These are phyloP conservation scores for Pichia sporocuriosa DNA, from an alignment of 805 yeast species.

Conservation along the genomic window DNA sequence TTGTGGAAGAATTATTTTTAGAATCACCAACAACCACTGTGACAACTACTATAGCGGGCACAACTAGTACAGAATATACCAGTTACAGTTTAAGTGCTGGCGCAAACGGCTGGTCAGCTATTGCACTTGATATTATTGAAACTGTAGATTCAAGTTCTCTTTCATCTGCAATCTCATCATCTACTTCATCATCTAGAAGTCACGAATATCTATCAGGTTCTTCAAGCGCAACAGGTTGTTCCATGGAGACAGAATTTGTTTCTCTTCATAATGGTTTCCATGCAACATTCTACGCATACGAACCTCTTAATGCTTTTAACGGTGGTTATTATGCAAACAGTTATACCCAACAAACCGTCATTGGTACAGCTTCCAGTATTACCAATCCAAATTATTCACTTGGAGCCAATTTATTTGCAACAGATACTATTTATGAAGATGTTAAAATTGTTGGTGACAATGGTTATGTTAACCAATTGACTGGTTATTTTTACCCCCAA, in stretches of 20 bases:
- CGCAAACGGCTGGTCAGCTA: background rate
- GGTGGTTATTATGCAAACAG: constrained; percentile 5
- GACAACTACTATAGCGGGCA: background rate
- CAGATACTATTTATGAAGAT: constrained; percentile 2
- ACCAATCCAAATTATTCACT: constrained; percentile 6
- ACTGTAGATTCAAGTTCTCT: background rate
- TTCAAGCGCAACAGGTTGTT: constrained; percentile 5
- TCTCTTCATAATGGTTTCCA: constrained; percentile 7
- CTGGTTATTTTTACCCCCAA: constrained; percentile 22
- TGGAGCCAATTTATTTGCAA: background rate
- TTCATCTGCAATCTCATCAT: background rate
- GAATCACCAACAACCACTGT: background rate
- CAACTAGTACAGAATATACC: background rate
- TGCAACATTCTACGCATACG: constrained; percentile 6
- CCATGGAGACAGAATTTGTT: background rate
- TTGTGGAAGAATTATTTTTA: constrained; percentile 1
- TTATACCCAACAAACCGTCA: constrained; percentile 3
- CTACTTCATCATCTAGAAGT: background rate
- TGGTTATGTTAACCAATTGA: constrained; percentile 12
- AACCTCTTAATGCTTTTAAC: background rate
- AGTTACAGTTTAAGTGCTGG: background rate
- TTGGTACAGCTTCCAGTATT: constrained; percentile 7
- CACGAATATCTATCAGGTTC: too few species aligned
- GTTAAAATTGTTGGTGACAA: constrained; percentile 2
- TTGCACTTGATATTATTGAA: background rate